These are phyloP conservation scores for Colletotrichum trifolii DNA, from an alignment of 2,329 filamentous ascomycete genomes.

Conservation along the genomic window DNA sequence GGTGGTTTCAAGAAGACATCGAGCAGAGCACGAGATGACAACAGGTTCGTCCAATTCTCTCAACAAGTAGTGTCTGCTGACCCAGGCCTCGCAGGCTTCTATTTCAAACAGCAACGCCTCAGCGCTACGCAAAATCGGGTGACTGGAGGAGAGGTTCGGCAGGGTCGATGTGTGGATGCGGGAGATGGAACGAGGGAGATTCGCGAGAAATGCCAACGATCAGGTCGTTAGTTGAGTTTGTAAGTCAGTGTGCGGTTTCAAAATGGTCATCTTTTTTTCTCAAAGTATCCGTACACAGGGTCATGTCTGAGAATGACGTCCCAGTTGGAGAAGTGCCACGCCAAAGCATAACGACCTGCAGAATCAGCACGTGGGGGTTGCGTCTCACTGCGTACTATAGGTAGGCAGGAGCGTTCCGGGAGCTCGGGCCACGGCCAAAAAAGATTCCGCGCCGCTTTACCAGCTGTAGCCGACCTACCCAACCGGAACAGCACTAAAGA, in stretches of 20 bases:
- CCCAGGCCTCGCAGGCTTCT: too few relatives aligned
- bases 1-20: too few relatives aligned
- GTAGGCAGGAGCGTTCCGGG: constrained; percentile 11
- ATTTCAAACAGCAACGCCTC: too few relatives aligned
- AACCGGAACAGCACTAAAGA: too few relatives aligned
- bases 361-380: constrained; percentile 13
- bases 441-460: constrained; percentile 3
- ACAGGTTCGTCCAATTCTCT: too few relatives aligned
- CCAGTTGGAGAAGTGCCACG: neutral
- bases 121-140: too few relatives aligned
- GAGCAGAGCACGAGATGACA: too few relatives aligned
- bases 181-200: too few relatives aligned
- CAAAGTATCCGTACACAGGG: neutral
- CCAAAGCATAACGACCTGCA: constrained; percentile 12
- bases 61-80: too few relatives aligned
- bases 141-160: too few relatives aligned
- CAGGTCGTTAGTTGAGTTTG: neutral
- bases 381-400: constrained; percentile 2
- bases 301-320: constrained; percentile 5
- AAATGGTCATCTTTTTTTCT: neutral
- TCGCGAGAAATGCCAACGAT: neutral
- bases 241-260: neutral
- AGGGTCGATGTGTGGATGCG: too few relatives aligned
- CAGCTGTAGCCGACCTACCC: neutral
- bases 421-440: constrained; percentile 18